Evolutionary conservation across 2,329 filamentous ascomycete genomes (phyloP).

Genomic region (Fusarium torulosum): DNA sequence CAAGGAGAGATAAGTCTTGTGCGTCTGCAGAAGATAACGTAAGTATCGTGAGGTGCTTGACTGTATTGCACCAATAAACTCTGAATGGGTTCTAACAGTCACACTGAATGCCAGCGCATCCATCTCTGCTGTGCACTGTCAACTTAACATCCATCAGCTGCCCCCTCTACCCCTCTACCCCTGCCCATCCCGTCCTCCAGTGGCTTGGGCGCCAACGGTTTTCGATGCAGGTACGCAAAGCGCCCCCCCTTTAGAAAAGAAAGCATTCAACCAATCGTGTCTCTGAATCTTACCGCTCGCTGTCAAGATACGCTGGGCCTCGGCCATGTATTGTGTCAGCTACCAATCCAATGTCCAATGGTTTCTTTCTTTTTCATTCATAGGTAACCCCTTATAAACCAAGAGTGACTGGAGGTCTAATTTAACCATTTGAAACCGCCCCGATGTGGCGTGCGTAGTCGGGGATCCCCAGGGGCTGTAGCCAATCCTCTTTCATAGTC

Average conservation of each 20-base stretch:
- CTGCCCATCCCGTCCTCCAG: constrained; percentile 14
- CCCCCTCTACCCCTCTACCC: not conserved
- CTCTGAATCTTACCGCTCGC: not conserved
- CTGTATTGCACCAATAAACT: not conserved
- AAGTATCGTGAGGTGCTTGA: not conserved
- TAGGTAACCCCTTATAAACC: not conserved
- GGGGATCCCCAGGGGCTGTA: not conserved
- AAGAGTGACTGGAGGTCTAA: not conserved
- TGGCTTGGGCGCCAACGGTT: constrained; percentile 19
- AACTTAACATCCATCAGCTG: not conserved
- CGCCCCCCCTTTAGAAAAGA: constrained; percentile 1
- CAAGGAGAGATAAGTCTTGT: constrained; percentile 17
- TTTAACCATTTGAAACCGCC: constrained; percentile 5
- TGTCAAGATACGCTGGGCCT: not conserved
- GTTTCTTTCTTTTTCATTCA: too few species aligned
- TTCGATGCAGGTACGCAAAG: constrained; percentile 31
- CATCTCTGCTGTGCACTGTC: constrained; percentile 30
- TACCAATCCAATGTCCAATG: not conserved
- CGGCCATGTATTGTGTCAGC: not conserved
- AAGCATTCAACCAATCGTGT: constrained; percentile 1
- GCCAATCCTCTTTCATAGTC: constrained; percentile 43
- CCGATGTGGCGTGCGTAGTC: constrained; percentile 24
- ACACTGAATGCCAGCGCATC: constrained; percentile 37
- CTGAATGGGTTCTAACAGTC: constrained; percentile 1
- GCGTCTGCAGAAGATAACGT: not conserved